Base-by-base conservation (phyloP, 768 basidiomycete species). In the Strobilomyces echinocephalus region DNA sequence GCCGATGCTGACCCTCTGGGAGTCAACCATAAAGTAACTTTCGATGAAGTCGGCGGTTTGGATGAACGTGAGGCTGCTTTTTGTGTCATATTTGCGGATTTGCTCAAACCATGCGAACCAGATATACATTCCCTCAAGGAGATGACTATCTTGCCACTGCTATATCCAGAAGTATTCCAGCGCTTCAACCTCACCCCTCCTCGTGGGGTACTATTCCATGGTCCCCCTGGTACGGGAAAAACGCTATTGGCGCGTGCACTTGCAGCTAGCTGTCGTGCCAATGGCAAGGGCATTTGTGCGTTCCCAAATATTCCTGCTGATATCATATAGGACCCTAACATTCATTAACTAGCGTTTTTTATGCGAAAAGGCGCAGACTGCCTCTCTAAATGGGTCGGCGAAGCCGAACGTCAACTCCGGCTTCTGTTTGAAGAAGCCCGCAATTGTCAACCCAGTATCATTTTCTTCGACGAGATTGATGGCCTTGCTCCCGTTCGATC, bases 281-380 rank as follows among this genome's bases (percentile, higher is more conserved):
- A 89, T 34, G 93, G 91, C 39, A 85, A 87, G 55, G 85, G 87
- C 60, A 93, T 97, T 44, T 87, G 93, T 94, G 68, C 47, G 90
- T 77, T n/a, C 6, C n/a, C 15, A 24, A 28, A 11, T 7, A 11
- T 20, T 45, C n/a, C n/a, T 12, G 21, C 44, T 26, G 33, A 43
- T 20, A 44, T 53, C 33, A 1, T 38, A n/a, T 20, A 24, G 24
- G 10, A 18, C 28, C 50, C 30, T 46, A 50, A 36, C 20, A 28
- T 12, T 11, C 20, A 2, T n/a, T 5, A 5, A 38, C 10, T 60
- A 95, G 94, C 97, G 2, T 99, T 99, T 76, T 99, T 95, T 78
- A 98, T 99, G 97, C 87, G 97, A 46, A 99, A 99, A 73, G 97
- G 97, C 18, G 97, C 97, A 33, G 97, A 99, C 70, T 91, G 90